Base-by-base conservation (phyloP, 225 moss, liverwort and hornwort genomes). In the Climacium dendroides region DNA sequence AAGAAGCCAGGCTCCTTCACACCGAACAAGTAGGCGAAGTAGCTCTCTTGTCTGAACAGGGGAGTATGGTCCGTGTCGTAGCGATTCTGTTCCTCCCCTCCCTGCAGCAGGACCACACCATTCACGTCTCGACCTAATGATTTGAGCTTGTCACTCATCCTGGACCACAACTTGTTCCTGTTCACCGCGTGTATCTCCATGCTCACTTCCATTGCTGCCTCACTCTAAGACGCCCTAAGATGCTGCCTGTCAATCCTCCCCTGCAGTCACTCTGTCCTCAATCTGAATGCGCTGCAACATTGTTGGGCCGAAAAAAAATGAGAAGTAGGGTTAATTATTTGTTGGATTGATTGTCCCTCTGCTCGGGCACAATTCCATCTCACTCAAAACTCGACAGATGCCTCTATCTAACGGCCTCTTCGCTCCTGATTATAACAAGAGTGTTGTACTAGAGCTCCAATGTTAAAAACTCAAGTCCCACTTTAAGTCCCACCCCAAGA, bases 21-120 rank as follows among this genome's bases (percentile, higher is more conserved):
- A 59, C 98, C 97, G 69, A 98, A 98, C 85, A 98, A 87, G 81
- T 98, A 98, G 19, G 95, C 95, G 80, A 98, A 97, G 85, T 95
- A 98, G 87, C 98, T 98, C 90, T 98, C 98, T 77, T 98, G 98
- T 90, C 97, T 91, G 91, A 98, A 98, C 30, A 98, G 87, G 17
- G 89, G 83, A 39, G 86, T 79, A 45, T 91, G 87, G 82, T 98
- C 97, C 19, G 97, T 95, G 88, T 96, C 96, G 88, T 97, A 97
- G 39, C 89, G 95, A 62, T 70, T 92, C 16, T 94, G 93, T 73
- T 98, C 95, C 69, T 92, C 91, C 66, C 98, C 96, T 79, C 98
- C 97, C 89, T 98, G 93, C 32, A 89, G 90, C 64, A 96, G 57
- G 43, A 96, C 67, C 67, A 91, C 81, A 29, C 96, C 97, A 52